These are phyloP conservation scores for Phaffia australis DNA, from an alignment of 768 basidiomycete genomes.

Conservation along the genomic window DNA sequence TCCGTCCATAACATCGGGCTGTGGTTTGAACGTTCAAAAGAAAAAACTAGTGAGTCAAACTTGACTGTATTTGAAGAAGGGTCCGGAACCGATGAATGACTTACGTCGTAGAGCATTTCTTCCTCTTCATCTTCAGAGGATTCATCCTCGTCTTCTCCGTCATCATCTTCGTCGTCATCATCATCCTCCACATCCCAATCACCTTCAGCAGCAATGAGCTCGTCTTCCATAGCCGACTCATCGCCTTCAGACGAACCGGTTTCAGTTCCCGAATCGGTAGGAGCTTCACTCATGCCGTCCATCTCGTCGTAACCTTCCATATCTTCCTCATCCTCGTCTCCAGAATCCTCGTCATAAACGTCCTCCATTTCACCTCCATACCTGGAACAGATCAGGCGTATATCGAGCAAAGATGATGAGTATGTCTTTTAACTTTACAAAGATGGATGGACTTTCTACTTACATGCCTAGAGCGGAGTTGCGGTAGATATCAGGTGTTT, in stretches of 20 bases:
- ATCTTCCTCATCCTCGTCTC: slow-evolving; percentile 61
- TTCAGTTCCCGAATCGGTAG: slow-evolving; percentile 28
- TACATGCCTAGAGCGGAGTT: slow-evolving; percentile 90
- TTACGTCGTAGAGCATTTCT: slow-evolving; percentile 39
- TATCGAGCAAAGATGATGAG: background rate
- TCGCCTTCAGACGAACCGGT: slow-evolving; percentile 54
- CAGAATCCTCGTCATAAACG: slow-evolving; percentile 39
- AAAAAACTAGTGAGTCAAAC: background rate
- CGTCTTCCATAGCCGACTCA: slow-evolving; percentile 64
- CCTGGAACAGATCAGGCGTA: background rate
- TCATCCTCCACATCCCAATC: slow-evolving; percentile 69
- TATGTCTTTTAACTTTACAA: background rate
- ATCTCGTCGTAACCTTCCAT: slow-evolving; percentile 66
- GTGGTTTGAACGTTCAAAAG: slow-evolving; percentile 1
- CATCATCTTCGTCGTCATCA: slow-evolving; percentile 43
- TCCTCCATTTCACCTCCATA: slow-evolving; percentile 37
- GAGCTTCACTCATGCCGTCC: slow-evolving; percentile 41
- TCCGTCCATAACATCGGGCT: slow-evolving; percentile 42
- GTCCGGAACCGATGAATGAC: background rate
- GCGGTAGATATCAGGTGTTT: slow-evolving; percentile 86
- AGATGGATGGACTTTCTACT: background rate
- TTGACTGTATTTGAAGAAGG: background rate
- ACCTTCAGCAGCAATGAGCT: slow-evolving; percentile 68
- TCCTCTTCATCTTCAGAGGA: slow-evolving; percentile 44
- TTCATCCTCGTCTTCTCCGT: slow-evolving; percentile 38